Evolutionary conservation across 805 yeast species (phyloP), one percentile per base, ranked within the genome.

Genomic region (Pichia scutulata): DNA sequence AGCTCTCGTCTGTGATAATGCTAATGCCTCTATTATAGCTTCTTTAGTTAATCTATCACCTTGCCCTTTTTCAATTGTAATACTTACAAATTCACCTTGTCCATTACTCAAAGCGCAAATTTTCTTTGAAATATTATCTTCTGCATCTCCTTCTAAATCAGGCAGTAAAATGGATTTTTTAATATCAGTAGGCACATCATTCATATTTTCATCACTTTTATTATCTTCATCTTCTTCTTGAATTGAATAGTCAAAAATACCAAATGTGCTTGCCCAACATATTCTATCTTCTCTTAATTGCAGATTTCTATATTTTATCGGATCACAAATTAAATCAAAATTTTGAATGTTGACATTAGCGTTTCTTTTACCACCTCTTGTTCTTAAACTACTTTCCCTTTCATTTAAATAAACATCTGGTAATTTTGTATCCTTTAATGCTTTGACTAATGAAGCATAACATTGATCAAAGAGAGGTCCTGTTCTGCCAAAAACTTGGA

Each of bases 111-210:
- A 71, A 1, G 80, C 72, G 22, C 72, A 67, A 16, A 87, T 67
- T 19, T 80, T 74, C 41, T 86, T 78, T 42, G 66, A 67, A 3
- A 83, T 73, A 30, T 81, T 73, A 59, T 88, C 95, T 64, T 89
- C 97, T 6, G 89, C 84, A 53, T 85, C 92, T 14, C 95, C 95
- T 62, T 88, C 95, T 40, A 87, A 60, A 61, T 89, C 97, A 1
- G 86, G 81, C 44, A 89, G 63, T 16, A 87, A 58, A 0, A 80
- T 70, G 1, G 76, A 55, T 23, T 63, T 43, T 18, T 41, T 44
- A 1, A 6, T 2, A 0, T 25, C 23, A 3, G 44, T 33, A 25
- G 6, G 52, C 43, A 54, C 65, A 16, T 59, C 48, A 8, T 68
- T 73, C 64, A 68, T 46, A 2, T 57, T 56, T 49, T 47, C 52